Base-by-base conservation (phyloP, 192 early-diverging fungal genomes). In the Coemansia sp. region DNA sequence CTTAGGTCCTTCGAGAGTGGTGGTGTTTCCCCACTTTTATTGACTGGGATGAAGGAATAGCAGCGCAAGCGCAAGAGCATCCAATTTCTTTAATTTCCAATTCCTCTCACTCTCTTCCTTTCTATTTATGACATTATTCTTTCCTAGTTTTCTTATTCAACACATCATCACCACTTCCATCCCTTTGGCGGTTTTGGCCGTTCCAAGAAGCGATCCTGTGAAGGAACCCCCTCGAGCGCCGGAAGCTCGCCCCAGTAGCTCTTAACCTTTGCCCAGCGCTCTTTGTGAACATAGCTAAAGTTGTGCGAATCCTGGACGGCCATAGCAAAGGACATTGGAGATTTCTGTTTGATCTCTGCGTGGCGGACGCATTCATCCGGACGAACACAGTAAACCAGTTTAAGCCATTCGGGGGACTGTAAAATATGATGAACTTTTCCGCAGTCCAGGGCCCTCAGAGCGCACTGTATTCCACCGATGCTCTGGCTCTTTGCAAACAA, bases 401-500 rank as follows among this genome's bases (percentile, higher is more conserved):
- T 64, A 6, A 59, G 30, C 65, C 61, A 66, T 45, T 71, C 54
- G n/a, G 41, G 44, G 11, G 70, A 56, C 7, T 53, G 22, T 38
- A 77, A 19, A 8, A 71, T 53, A 7, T 53, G 30, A 0, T 62
- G 38, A 10, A 77, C 14, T 20, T 52, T 63, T 17, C 74, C 74
- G 13, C 57, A 42, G 9, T n/a, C 14, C 40, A 77, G 15, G 1
- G 68, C 74, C 44, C 71, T 58, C 2, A 7, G 42, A 2, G 59
- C 34, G 15, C 42, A 27, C 1, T 36, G 23, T 9, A 59, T 40
- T 2, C 68, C 74, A 8, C 74, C 74, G 28, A 77, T 64, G 38
- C 62, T 61, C 58, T 77, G 68, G 33, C 74, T 70, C 33, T 71
- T 71, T 20, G 59, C 61, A 77, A 76, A 77, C 8, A 77, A 36